Percentiles rank a stretch among this genome's conserved stretches.
Evolutionary conservation across 176 grass and related monocot species (phyloP).

Genomic region (Bromus sterilis): DNA sequence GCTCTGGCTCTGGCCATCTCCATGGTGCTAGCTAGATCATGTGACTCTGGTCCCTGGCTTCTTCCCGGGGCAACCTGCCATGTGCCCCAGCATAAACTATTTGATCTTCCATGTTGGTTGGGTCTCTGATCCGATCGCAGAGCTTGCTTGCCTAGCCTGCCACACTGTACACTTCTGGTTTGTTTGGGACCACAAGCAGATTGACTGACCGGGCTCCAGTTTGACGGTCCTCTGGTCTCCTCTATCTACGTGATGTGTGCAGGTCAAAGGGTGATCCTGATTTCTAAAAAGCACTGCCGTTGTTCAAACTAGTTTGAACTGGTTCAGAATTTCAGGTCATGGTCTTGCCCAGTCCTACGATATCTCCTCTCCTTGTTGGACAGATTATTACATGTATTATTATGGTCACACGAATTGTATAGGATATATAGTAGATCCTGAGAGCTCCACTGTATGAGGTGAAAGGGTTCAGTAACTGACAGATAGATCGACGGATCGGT

Average conservation of each 20-base stretch:
- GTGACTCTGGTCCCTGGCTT: constrained; percentile 27
- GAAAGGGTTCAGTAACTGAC: neutral
- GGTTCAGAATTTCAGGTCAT: neutral
- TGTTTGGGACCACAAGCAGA: neutral
- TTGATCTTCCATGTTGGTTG: neutral
- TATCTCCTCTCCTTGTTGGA: neutral
- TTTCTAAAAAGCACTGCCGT: neutral
- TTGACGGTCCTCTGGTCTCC: neutral
- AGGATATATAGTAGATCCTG: no score
- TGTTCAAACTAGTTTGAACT: neutral
- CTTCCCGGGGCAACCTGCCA: constrained; percentile 34
- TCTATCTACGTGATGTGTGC: neutral
- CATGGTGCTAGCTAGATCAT: neutral
- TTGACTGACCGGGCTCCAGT: neutral
- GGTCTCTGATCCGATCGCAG: constrained; percentile 20
- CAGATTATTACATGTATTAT: no score
- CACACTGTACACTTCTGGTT: neutral
- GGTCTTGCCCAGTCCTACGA: no score
- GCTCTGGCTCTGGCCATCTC: neutral
- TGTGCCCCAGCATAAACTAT: constrained; percentile 16
- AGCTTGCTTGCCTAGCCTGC: constrained; percentile 18
- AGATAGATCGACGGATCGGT: neutral
- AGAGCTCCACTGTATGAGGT: neutral
- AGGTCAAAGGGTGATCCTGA: neutral
- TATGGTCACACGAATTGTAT: no score